Percentiles rank a stretch among this genome's conserved stretches.
Conservation (phyloP, 495 filamentous ascomycete genomes). For the Tuber magnatum region DNA sequence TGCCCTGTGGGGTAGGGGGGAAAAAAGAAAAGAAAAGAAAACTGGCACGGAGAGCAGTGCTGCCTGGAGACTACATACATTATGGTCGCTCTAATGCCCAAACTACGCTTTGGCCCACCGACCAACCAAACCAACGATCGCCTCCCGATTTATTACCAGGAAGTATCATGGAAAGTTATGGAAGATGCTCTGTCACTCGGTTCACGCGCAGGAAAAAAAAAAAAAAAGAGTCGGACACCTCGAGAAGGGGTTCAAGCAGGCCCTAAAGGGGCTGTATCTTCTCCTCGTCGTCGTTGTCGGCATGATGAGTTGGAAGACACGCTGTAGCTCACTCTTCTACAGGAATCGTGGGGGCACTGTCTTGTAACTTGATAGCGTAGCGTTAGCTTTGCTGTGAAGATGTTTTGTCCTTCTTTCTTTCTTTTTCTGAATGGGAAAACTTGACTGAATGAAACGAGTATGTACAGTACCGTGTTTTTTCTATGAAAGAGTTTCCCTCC, state of each 20-base stretch:
- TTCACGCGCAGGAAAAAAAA: background rate
- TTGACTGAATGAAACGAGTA: background rate
- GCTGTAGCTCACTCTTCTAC: background rate
- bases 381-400: background rate
- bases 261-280: background rate
- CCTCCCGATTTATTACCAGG: background rate
- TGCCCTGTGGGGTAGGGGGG: background rate
- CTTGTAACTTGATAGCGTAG: background rate
- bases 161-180: background rate
- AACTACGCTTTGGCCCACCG: background rate
- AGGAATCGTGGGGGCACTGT: background rate
- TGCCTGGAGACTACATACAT: background rate
- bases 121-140: background rate
- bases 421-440: background rate
- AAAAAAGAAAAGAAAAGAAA: background rate
- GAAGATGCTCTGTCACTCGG: background rate
- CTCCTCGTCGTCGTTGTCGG: background rate
- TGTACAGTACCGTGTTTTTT: background rate
- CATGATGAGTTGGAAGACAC: constrained; percentile 1
- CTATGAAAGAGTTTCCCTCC: background rate
- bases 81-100: background rate
- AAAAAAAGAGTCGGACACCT: background rate
- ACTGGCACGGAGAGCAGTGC: background rate
- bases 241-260: background rate
- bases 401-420: background rate